Base-by-base conservation (phyloP, 2,329 filamentous ascomycete species). In the Pyricularia pennisetigena region DNA sequence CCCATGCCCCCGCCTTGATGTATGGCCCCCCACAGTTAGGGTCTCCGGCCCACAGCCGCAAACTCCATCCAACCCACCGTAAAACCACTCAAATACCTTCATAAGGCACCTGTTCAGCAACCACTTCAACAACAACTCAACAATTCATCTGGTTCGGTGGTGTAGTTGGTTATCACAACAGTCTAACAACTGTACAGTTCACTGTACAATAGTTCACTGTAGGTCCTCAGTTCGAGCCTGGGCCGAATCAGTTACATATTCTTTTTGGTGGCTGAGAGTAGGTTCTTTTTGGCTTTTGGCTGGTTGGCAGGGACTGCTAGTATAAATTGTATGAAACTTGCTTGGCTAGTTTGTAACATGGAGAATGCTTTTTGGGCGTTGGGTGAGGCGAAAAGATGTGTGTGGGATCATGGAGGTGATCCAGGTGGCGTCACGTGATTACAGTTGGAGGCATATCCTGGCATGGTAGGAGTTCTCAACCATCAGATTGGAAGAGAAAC, bases 131-230 rank as follows among this genome's bases (percentile, higher is more conserved):
- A n/a, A 10, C 6, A 23, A 12, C 7, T 59, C n/a, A 59, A 24
- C 6, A 28, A 16, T 9, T 24, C 7, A 6, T 24, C n/a, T 14
- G 57, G 57, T 61, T 61, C 57, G 57, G 24, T 61, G 57, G 57
- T 61, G n/a, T 61, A 61, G 57, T 61, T 61, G 57, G 57, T 61
- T 61, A 61, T 61, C n/a, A 61, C 57, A 28, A 61, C 57, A 61
- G 57, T 61, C 57, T 61, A 61, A 61, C 57, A 61, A 54, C 14
- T 24, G 24, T 12, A 14, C n/a, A 24, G 6, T 61, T 16, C 3
- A 61, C 10, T 28, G 10, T 61, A 14, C 23, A 26, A 54, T 23
- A 23, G 26, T 59, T 8, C 57, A 61, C 57, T 61, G 57, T 61
- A 61, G 57, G 57, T 61, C 57, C 57, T 28, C 57, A 28, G 57